Conservation (phyloP, 345 rosid genomes). For the Melastoma malabathricum region DNA sequence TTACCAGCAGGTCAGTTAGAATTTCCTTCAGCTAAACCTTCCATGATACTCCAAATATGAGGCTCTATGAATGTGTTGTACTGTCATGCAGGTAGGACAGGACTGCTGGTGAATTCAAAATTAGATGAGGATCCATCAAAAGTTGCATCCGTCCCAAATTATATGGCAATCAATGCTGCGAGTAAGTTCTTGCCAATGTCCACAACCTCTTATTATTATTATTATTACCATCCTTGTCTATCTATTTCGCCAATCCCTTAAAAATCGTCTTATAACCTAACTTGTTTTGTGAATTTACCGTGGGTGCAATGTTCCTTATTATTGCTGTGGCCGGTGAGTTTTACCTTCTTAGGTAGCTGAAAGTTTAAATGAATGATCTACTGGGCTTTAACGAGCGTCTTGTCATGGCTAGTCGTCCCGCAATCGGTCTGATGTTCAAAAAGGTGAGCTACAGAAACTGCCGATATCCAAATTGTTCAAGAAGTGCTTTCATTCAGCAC, state of each 20-base stretch:
- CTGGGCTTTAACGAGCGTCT: slow-evolving; percentile 96
- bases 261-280: neutral
- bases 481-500: neutral
- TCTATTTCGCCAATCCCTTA: too few relatives aligned
- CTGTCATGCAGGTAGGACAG: slow-evolving; percentile 51
- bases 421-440: slow-evolving; percentile 86
- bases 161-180: slow-evolving; percentile 80
- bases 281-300: neutral
- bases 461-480: neutral
- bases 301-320: too few relatives aligned
- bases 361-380: slow-evolving; percentile 4
- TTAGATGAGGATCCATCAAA: slow-evolving; percentile 42
- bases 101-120: slow-evolving; percentile 40
- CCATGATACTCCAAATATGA: neutral
- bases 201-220: slow-evolving; percentile 3
- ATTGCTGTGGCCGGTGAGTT: too few relatives aligned
- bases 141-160: slow-evolving; percentile 48
- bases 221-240: neutral
- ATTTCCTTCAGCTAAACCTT: neutral
- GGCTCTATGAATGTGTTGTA: slow-evolving; percentile 11
- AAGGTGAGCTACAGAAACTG: slow-evolving; percentile 36
- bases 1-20: slow-evolving; percentile 59
- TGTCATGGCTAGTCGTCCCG: slow-evolving; percentile 76
- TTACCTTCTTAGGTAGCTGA: too few relatives aligned
- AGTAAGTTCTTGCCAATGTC: slow-evolving; percentile 60